phyloP scores from a whole-genome alignment of 768 basidiomycete species.

The Mycena vulgaris region DNA sequence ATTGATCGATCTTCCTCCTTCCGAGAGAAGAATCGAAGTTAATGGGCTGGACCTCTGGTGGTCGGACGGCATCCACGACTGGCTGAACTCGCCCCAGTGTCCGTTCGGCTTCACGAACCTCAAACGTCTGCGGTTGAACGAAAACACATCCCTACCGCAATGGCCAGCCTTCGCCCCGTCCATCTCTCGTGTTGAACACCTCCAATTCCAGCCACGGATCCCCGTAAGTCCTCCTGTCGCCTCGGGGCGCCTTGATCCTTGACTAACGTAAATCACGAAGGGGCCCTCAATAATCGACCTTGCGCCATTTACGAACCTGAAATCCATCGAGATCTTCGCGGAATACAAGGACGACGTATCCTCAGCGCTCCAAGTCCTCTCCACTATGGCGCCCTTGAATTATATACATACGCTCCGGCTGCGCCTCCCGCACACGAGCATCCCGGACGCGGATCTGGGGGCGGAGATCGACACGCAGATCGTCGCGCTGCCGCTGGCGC shows the following conservation, averaged over 20 bases:
- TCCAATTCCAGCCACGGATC: background rate
- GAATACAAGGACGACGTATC: slow-evolving; percentile 12
- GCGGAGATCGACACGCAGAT: slow-evolving; percentile 4
- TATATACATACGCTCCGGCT: slow-evolving; percentile 2
- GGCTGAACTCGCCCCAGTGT: background rate
- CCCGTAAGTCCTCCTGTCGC: background rate
- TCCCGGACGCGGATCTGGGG: background rate
- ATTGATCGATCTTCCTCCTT: no score
- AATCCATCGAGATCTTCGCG: slow-evolving; percentile 11
- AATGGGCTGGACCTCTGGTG: no score
- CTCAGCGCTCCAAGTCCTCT: background rate
- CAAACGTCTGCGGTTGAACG: background rate
- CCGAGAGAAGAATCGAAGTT: no score
- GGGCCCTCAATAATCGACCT: background rate
- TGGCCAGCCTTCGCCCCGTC: background rate
- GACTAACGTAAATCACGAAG: no score
- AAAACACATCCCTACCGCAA: background rate
- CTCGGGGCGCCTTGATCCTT: background rate
- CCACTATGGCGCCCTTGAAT: background rate
- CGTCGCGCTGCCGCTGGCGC: slow-evolving; percentile 1
- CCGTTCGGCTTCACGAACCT: background rate
- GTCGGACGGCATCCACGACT: background rate
- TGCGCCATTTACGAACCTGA: slow-evolving; percentile 1
- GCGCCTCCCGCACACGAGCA: background rate
- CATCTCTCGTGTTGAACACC: background rate